phyloP scores from a whole-genome alignment of 1,284 basidiomycete species.

The Trametes hirsuta region DNA sequence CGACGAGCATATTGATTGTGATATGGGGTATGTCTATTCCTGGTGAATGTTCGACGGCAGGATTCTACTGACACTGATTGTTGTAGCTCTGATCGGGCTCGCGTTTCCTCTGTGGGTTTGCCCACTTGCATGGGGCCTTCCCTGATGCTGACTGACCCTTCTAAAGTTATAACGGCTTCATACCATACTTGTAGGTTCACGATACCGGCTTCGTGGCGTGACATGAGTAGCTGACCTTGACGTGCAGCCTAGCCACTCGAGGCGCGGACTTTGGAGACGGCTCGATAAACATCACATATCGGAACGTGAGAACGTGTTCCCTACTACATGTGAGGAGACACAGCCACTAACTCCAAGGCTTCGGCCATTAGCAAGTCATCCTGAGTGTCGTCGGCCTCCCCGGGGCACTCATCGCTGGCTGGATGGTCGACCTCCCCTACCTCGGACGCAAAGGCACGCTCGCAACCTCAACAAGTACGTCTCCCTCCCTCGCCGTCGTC shows the following conservation, averaged over 20 bases:
- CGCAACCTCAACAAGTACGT: constrained; percentile 56
- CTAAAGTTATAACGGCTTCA: constrained; percentile 60
- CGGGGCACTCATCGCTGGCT: constrained; percentile 64
- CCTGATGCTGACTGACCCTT: constrained; percentile 5
- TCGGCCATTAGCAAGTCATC: constrained; percentile 56
- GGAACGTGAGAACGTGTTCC: constrained; percentile 52
- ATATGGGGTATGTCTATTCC: constrained; percentile 42
- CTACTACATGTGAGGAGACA: not conserved
- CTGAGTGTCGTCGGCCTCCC: constrained; percentile 70
- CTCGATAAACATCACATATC: constrained; percentile 65
- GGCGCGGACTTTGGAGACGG: constrained; percentile 68
- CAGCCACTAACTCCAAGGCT: not conserved
- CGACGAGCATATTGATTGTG: constrained; percentile 60
- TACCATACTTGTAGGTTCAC: constrained; percentile 58
- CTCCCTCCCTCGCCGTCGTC: not conserved
- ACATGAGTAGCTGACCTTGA: not conserved
- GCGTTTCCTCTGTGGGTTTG: constrained; percentile 67
- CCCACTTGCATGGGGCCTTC: not conserved
- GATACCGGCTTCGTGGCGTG: too few relatives aligned
- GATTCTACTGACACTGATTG: too few relatives aligned
- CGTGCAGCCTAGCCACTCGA: constrained; percentile 52
- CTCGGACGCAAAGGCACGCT: constrained; percentile 68
- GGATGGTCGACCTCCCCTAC: constrained; percentile 59
- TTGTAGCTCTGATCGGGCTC: constrained; percentile 69
- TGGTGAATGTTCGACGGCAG: too few relatives aligned